These are phyloP conservation scores for Penicillium digitatum DNA, from an alignment of 2,329 filamentous ascomycete genomes.

Conservation along the genomic window DNA sequence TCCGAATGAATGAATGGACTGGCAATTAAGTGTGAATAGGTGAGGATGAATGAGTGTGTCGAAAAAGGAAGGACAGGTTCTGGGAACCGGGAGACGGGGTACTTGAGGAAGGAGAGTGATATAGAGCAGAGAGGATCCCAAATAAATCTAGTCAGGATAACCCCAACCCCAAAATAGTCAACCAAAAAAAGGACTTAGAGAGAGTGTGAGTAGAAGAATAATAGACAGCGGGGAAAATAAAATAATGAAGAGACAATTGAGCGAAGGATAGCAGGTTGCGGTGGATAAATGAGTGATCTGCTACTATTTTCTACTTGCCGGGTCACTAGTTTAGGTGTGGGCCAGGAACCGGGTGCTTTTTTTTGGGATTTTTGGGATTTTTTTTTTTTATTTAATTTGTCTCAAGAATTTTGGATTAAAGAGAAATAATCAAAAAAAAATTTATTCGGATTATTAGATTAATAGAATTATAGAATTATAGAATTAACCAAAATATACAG, in stretches of 20 bases:
- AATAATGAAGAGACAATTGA: constrained; percentile 14
- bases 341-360: constrained; percentile 15
- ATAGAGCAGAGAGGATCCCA: constrained; percentile 24
- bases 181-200: constrained; percentile 23
- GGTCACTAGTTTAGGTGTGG: constrained; percentile 27
- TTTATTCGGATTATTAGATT: not conserved
- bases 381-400: not conserved
- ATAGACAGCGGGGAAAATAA: constrained; percentile 22
- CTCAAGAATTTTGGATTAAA: constrained; percentile 1
- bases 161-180: constrained; percentile 30
- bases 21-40: constrained; percentile 26
- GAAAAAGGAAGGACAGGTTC: constrained; percentile 38
- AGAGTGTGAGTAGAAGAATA: constrained; percentile 19
- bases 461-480: not conserved
- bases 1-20: constrained; percentile 35
- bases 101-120: constrained; percentile 30
- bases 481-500: not conserved
- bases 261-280: constrained; percentile 25
- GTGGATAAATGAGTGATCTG: constrained; percentile 40
- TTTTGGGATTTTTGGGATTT: not conserved
- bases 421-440: not conserved
- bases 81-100: constrained; percentile 26
- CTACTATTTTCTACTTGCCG: constrained; percentile 33
- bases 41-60: constrained; percentile 12
- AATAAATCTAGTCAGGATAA: constrained; percentile 23